These are phyloP conservation scores for Fusarium denticulatum DNA, from an alignment of 2,329 filamentous ascomycete species.

Conservation along the genomic window DNA sequence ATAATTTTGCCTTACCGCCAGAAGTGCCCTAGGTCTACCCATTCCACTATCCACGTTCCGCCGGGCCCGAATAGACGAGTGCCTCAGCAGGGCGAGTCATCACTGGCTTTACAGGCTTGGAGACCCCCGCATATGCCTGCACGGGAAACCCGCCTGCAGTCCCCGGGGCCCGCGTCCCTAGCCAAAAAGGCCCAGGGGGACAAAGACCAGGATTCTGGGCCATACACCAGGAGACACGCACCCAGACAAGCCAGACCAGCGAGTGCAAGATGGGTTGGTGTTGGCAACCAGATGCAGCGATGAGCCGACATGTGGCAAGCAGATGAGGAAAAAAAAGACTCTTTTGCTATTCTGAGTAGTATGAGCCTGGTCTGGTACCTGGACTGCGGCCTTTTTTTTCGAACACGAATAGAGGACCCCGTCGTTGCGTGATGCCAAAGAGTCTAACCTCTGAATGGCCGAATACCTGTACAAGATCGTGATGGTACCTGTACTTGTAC, in stretches of 20 bases:
- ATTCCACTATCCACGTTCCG: slow-evolving; percentile 31
- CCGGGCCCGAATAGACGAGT: slow-evolving; percentile 25
- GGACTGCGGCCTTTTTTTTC: neutral
- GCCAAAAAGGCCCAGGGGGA: slow-evolving; percentile 37
- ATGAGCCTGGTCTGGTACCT: neutral
- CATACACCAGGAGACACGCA: slow-evolving; percentile 46
- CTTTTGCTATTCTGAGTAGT: neutral
- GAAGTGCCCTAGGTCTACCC: slow-evolving; percentile 23
- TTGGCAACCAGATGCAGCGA: slow-evolving; percentile 43
- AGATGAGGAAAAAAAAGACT: slow-evolving; percentile 5
- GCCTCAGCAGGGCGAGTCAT: slow-evolving; percentile 33
- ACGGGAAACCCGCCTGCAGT: slow-evolving; percentile 42
- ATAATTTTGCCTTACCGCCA: slow-evolving; percentile 36
- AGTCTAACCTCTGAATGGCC: slow-evolving; percentile 4
- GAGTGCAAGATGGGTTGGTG: slow-evolving; percentile 26
- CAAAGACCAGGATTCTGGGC: slow-evolving; percentile 33
- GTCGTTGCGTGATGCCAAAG: slow-evolving; percentile 24
- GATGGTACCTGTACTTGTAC: neutral
- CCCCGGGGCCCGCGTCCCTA: slow-evolving; percentile 35
- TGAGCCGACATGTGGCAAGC: slow-evolving; percentile 45
- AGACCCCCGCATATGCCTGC: slow-evolving; percentile 39
- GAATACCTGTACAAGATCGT: neutral
- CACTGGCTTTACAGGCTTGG: slow-evolving; percentile 37
- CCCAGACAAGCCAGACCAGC: slow-evolving; percentile 25
- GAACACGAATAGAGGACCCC: slow-evolving; percentile 13